These are phyloP conservation scores for Erodium moschatum DNA, from an alignment of 441 rosid species.

Conservation along the genomic window DNA sequence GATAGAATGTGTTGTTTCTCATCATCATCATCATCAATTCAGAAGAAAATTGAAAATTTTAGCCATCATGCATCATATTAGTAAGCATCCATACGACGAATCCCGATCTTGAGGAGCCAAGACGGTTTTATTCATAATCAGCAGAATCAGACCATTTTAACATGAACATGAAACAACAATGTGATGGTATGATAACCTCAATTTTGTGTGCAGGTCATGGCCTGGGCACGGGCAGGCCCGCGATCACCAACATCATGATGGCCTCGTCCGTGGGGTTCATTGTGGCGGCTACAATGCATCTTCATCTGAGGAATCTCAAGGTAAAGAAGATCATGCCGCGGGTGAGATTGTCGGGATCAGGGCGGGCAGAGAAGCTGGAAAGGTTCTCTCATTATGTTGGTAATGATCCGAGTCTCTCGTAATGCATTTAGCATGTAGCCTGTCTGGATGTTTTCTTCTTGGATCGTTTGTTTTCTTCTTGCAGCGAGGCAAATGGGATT, in stretches of 20 bases:
- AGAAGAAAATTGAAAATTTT: background rate
- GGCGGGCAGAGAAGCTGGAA: constrained; percentile 63
- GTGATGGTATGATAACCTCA: background rate
- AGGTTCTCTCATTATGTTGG: constrained; percentile 95
- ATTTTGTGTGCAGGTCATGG: background rate
- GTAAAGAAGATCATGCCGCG: constrained; percentile 65
- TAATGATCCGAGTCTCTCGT: constrained; percentile 21
- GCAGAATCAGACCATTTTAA: background rate
- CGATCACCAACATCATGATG: constrained; percentile 43
- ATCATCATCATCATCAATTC: background rate
- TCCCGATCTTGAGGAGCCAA: background rate
- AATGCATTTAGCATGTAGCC: no score
- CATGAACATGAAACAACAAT: background rate
- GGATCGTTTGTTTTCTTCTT: no score
- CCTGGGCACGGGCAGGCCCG: background rate
- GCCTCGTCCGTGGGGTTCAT: constrained; percentile 59
- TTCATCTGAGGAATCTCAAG: constrained; percentile 37
- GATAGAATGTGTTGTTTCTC: background rate
- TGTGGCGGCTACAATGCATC: constrained; percentile 51
- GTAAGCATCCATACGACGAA: background rate
- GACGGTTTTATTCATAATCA: background rate
- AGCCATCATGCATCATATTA: background rate
- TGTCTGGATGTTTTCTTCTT: no score
- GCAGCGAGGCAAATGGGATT: constrained; percentile 51
- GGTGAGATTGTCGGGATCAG: constrained; percentile 34